Conservation (phyloP, 768 basidiomycete genomes). For the Leccinum disarticulatum region DNA sequence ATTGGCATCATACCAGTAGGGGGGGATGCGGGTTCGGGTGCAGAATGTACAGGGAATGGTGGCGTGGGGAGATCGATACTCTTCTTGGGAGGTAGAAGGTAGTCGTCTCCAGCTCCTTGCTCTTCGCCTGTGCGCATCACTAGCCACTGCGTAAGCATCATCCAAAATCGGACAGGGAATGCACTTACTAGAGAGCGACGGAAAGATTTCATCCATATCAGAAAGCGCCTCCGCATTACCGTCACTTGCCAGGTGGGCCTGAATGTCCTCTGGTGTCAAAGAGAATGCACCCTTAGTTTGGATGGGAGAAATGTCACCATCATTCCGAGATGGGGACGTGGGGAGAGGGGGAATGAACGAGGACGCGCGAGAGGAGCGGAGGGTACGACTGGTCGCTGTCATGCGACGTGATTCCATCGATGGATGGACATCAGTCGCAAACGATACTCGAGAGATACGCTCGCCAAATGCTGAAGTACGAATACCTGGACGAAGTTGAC, state of each 20-base stretch:
- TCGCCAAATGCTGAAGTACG: slow-evolving; percentile 50
- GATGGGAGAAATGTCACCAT: slow-evolving; percentile 42
- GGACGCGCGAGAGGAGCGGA: slow-evolving; percentile 43
- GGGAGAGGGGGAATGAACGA: slow-evolving; percentile 41
- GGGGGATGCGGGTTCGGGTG: slow-evolving; percentile 34
- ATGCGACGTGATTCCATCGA: slow-evolving; percentile 45
- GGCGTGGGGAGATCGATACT: slow-evolving; percentile 31
- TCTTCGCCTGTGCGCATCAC: slow-evolving; percentile 70
- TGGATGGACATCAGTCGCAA: slow-evolving; percentile 59
- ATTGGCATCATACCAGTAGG: slow-evolving; percentile 39
- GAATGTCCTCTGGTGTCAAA: slow-evolving; percentile 62
- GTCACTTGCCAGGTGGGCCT: slow-evolving; percentile 45
- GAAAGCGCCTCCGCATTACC: slow-evolving; percentile 33
- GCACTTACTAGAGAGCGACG: slow-evolving; percentile 62
- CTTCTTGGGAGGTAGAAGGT: slow-evolving; percentile 40
- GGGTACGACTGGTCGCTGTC: slow-evolving; percentile 41
- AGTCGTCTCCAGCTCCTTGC: slow-evolving; percentile 37
- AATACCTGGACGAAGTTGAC: slow-evolving; percentile 53
- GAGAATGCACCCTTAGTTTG: slow-evolving; percentile 42
- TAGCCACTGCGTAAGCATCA: slow-evolving; percentile 27
- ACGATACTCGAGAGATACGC: slow-evolving; percentile 63
- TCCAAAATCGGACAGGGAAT: neutral
- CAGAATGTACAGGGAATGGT: slow-evolving; percentile 34
- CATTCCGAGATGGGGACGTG: slow-evolving; percentile 20
- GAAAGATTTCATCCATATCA: slow-evolving; percentile 59